Evolutionary conservation across 805 yeast species (phyloP).

Genomic region (Candida vaughaniae): DNA sequence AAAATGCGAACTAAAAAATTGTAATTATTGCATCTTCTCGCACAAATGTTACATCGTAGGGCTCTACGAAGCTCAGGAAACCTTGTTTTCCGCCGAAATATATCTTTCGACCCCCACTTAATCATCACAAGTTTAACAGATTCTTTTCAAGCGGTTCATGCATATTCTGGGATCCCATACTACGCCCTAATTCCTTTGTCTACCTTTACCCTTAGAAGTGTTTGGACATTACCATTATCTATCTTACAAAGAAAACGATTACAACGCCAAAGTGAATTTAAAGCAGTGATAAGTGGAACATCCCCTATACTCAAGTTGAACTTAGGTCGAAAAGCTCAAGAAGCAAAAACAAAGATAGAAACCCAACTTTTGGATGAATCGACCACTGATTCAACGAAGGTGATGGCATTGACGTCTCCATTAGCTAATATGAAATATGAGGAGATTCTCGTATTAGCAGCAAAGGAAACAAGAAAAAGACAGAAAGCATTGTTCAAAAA

Average conservation of each 20-base stretch:
- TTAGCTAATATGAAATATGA: conserved; percentile 60
- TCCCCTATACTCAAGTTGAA: conserved; percentile 68
- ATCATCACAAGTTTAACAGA: conserved; percentile 34
- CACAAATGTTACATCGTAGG: too few species aligned
- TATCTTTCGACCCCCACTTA: conserved; percentile 5
- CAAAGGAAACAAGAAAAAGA: conserved; percentile 75
- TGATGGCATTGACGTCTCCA: conserved; percentile 23
- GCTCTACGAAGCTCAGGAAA: too few species aligned
- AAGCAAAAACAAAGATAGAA: conserved; percentile 25
- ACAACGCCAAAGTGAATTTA: conserved; percentile 65
- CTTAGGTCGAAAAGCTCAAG: conserved; percentile 48
- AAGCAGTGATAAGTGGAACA: conserved; percentile 72
- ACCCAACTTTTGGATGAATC: conserved; percentile 17
- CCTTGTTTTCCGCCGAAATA: conserved; percentile 1
- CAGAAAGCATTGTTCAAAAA: conserved; percentile 69
- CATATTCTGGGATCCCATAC: conserved; percentile 74
- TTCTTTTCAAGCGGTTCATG: conserved; percentile 49
- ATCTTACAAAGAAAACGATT: conserved; percentile 66
- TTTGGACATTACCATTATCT: conserved; percentile 77
- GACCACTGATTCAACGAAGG: conserved; percentile 6
- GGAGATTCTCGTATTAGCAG: conserved; percentile 69
- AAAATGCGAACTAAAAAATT: too few species aligned
- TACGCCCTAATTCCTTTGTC: conserved; percentile 72
- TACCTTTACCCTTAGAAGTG: conserved; percentile 63
- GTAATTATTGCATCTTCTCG: too few species aligned